These are phyloP conservation scores for Debaryomyces castellii DNA, from an alignment of 805 yeast genomes.

Conservation along the genomic window DNA sequence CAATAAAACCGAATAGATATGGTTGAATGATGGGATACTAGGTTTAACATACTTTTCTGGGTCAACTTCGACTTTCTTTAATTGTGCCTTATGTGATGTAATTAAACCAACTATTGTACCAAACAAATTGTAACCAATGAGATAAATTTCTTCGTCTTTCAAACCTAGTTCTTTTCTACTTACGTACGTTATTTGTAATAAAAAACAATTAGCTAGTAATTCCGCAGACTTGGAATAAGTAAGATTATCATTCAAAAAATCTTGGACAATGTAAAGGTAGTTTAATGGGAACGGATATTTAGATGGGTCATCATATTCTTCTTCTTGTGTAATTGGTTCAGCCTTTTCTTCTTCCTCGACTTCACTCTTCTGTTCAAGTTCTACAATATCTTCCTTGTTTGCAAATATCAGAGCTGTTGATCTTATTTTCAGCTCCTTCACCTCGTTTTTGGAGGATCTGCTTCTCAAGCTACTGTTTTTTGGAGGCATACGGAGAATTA, in stretches of 20 bases:
- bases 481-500: slow-evolving; percentile 8
- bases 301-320: slow-evolving; percentile 14
- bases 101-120: slow-evolving; percentile 32
- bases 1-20: slow-evolving; percentile 31
- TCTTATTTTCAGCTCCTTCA: not conserved
- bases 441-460: slow-evolving; percentile 2
- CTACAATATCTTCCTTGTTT: not conserved
- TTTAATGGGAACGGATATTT: slow-evolving; percentile 21
- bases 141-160: slow-evolving; percentile 11
- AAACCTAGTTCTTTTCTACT: slow-evolving; percentile 16
- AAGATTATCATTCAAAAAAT: slow-evolving; percentile 36
- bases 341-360: not conserved
- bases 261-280: slow-evolving; percentile 32
- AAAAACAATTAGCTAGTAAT: slow-evolving; percentile 26
- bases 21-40: slow-evolving; percentile 37
- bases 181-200: slow-evolving; percentile 30
- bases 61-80: slow-evolving; percentile 12
- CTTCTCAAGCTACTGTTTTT: slow-evolving; percentile 9
- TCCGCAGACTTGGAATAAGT: slow-evolving; percentile 30
- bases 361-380: not conserved
- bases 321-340: not conserved
- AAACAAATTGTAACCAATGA: slow-evolving; percentile 31
- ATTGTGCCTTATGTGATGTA: slow-evolving; percentile 22
- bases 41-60: slow-evolving; percentile 17
- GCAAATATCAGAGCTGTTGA: slow-evolving; percentile 12